Evolutionary conservation across 176 grass and related monocot genomes (phyloP), one percentile per base, ranked within the genome.

Genomic region (maize (Zea mays)): DNA sequence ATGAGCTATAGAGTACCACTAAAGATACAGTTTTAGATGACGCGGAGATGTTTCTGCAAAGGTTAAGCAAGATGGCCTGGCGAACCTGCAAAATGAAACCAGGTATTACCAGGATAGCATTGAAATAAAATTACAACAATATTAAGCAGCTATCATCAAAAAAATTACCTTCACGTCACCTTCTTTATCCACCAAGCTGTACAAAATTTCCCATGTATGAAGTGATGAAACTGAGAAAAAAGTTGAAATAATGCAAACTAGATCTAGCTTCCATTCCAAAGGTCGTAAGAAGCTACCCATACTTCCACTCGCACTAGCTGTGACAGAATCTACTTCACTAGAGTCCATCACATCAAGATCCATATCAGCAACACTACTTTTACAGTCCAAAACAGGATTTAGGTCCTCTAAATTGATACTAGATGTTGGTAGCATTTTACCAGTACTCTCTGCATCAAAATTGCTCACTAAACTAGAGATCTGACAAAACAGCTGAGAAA

Each of bases 131-230:
- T 3, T 62, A 92, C 16, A 83, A 46, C 36, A 47, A 82, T 27
- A 59, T 59, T 59, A 59, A 59, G n/a, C 19, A 59, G 56, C n/a
- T 60, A 60, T 33, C 20, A 41, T 81, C 19, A 74, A 13, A 84
- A 75, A 81, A 72, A 36, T 5, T 83, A 97, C 94, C 94, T 84
- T 92, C 42, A 77, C 35, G 46, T 93, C 76, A 81, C 77, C 83
- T 85, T 88, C 88, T 84, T 93, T 81, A 40, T 79, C 82, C 61
- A 88, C 65, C 62, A 85, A 84, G 35, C 64, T 84, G 81, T 79
- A 92, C 82, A 97, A 86, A 17, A 91, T 67, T 67, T 97, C 89
- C 94, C 94, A 97, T 75, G 88, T 86, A 84, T 69, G 84, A 85
- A n/a, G 21, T 33, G 94, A 85, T 59, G 84, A 85, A 17, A 90